Evolutionary conservation across 2,329 filamentous ascomycete genomes (phyloP), one percentile per base, ranked within the genome.

Genomic region (Fusarium burgessii): DNA sequence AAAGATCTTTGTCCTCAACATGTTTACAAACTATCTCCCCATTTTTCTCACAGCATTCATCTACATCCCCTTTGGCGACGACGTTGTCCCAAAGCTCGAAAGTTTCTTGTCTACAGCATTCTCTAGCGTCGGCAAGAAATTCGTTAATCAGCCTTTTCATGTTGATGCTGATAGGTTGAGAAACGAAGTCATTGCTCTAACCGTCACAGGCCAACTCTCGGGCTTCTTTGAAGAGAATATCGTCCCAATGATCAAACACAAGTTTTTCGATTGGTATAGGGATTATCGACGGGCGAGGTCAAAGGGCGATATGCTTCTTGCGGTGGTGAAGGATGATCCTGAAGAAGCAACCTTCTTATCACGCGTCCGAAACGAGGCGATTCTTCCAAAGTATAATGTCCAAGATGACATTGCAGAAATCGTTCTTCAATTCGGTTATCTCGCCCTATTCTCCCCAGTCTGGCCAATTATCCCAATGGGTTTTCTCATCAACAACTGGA

Each of bases 21-120:
- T 94, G 82, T 93, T 94, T 80, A 93, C 92, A 15, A 92, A 92
- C 7, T 95, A 94, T 77, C 84, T 94, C 2, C 91, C 91, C 1
- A 91, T 93, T 47, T 86, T 94, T 68, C 83, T 95, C 10, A 94
- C 92, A 0, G 92, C 92, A 0, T 95, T 94, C 74, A 87, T 95
- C 55, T 95, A 95, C 76, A 90, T 95, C 3, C 92, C 92, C 0
- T 93, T 93, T 68, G 92, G 91, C 32, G 86, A 86, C 46, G 79
- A 88, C 20, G 87, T 94, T 4, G 88, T 93, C 0, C 92, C 92
- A 0, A 88, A 89, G 73, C 84, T 94, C 1, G 88, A 93, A 70
- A 73, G 88, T 25, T 86, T 91, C 68, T 83, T 87, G 6, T 78
- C 88, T 20, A 85, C 84, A 3, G 85, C 91, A 3, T 69, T 79